Base-by-base conservation (phyloP, 31 red algal genomes). In the Odonthalia washingtoniensis region DNA sequence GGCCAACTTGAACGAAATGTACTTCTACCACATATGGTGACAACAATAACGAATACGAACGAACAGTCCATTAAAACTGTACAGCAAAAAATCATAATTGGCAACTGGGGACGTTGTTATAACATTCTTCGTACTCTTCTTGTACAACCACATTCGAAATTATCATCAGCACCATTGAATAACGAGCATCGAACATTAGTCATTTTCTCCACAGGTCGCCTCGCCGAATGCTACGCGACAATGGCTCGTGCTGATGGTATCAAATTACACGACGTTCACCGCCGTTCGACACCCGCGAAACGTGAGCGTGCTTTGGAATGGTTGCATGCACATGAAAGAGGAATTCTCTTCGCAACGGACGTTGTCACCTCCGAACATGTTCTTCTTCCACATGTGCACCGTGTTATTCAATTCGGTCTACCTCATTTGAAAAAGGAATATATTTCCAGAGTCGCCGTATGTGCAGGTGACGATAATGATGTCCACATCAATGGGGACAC, bases 201-300 rank as follows among this genome's bases (percentile, higher is more conserved):
- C 17, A 49, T 83, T 31, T 83, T 83, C 35, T 63, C 80, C 32
- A 63, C 80, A 5, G 80, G 61, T 41, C 64, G 80, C 65, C 64
- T 83, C n/a, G 67, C 67, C n/a, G 80, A 83, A 28, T 83, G 80
- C 40, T 83, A 83, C 43, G 80, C 80, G 46, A 69, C 33, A 28
- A 36, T 83, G 5, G 65, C 62, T 70, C 60, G 80, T 3, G 62
- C 64, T 18, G 40, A 42, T 34, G 64, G 80, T 3, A 43, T 83
- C 28, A 27, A 40, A 1, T 41, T 83, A 3, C 42, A 67, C 26
- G 80, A 83, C 24, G 46, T 83, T 83, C 80, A 83, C 46, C 44
- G 61, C n/a, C 60, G 67, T 9, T 68, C 80, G 33, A 46, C 80
- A 17, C 30, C n/a, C 43, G 80, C 64, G 3, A 83, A 83, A 46